Evolutionary conservation across 352 stramenopile genomes (phyloP).

Genomic region (Thalassiosira mediterranea): DNA sequence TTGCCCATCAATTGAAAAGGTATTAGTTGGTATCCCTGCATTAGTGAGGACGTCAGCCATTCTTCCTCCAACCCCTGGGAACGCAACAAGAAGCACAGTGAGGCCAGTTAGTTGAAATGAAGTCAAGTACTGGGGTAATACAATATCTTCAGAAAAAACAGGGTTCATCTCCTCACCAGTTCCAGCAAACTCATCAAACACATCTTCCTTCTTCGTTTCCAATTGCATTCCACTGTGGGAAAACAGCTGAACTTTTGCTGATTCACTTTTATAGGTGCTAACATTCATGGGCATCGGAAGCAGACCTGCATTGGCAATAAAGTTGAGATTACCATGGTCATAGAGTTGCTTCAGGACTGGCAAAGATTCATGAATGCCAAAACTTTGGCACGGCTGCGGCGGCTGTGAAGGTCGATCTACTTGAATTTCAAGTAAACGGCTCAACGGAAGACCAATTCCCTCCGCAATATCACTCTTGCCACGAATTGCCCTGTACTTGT

Average conservation of each 20-base stretch:
- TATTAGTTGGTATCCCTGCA: conserved; percentile 27
- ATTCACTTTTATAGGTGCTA: conserved; percentile 52
- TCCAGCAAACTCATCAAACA: conserved; percentile 11
- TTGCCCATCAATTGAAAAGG: conserved; percentile 4
- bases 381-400: conserved; percentile 65
- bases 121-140: no score
- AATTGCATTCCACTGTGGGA: conserved; percentile 71
- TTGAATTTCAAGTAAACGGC: conserved; percentile 39
- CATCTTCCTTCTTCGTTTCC: conserved; percentile 36
- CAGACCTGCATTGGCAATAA: conserved; percentile 76
- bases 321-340: conserved; percentile 65
- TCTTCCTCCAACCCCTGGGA: conserved; percentile 62
- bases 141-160: no score
- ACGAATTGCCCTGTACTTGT: conserved; percentile 49
- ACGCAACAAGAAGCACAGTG: background rate
- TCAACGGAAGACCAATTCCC: conserved; percentile 39
- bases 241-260: conserved; percentile 68
- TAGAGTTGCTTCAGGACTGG: conserved; percentile 61
- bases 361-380: conserved; percentile 72
- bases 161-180: no score
- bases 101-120: no score
- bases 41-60: conserved; percentile 61
- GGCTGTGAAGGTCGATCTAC: conserved; percentile 8
- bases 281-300: conserved; percentile 65
- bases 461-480: background rate